Base-by-base conservation (phyloP, 805 yeast species). In the Starmerella apis region DNA sequence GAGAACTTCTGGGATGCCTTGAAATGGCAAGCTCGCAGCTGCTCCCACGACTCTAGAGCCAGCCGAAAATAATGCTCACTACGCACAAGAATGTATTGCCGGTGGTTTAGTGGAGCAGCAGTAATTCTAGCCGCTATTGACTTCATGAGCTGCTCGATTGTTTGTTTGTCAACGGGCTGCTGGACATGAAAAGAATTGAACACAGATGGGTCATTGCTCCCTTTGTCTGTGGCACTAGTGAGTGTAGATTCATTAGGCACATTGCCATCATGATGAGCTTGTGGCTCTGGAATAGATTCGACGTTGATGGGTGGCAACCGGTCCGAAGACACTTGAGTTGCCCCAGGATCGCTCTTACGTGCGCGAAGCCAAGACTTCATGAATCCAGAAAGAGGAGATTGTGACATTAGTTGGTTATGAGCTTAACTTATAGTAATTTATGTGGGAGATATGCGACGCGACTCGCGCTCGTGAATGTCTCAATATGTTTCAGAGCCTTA, bases 21-120 rank as follows among this genome's bases (percentile, higher is more conserved):
- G 42, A 39, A 52, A 31, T 52, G 55, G 22, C 37, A 37, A 10
- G 51, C 57, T n/a, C 54, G 49, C 24, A 54, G 45, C 36, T 52
- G 55, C 35, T 53, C 53, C 43, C 49, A 54, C 19, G 51, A 32
- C 28, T 52, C 51, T 11, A 33, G 47, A 2, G 35, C 57, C 8
- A 54, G 47, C 10, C 55, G 49, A 22, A 54, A 53, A 36, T 46
- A 54, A 43, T 54, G 57, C 32, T 54, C 57, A 20, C 53, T 54
- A 3, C 56, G 39, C 14, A 52, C 41, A 4, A 49, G 42, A 9
- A 52, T 27, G 28, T 38, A 32, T 28, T 41, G 33, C 32, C 18
- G 32, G 24, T 41, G 33, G 4, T 14, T 25, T 4, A 27, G 9
- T 16, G 44, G 44, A 7, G 9, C 23, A 10, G 23, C 24, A 18